These are phyloP conservation scores for Dendrocalamus latiflorus DNA, from an alignment of 202 grass and related monocot species.

Conservation along the genomic window DNA sequence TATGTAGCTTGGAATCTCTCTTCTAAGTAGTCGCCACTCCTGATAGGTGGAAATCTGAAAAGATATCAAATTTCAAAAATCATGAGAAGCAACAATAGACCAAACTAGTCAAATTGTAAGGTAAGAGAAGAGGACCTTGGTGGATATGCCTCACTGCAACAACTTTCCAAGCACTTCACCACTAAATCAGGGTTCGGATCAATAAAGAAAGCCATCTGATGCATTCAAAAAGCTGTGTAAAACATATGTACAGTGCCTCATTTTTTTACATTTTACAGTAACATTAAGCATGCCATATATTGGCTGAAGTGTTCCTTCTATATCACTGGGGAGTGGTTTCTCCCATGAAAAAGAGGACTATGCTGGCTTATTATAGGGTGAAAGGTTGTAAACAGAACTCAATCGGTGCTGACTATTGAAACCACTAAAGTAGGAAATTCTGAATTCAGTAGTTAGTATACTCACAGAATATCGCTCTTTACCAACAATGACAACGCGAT, in stretches of 20 bases:
- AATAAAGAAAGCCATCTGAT: constrained; percentile 76
- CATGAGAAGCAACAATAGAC: neutral
- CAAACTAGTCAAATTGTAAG: neutral
- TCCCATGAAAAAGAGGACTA: neutral
- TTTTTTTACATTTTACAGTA: neutral
- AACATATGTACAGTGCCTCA: neutral
- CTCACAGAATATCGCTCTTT: constrained; percentile 87
- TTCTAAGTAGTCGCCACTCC: constrained; percentile 44
- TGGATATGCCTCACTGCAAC: constrained; percentile 54
- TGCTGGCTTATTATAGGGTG: neutral
- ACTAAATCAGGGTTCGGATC: constrained; percentile 56
- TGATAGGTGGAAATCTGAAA: constrained; percentile 73
- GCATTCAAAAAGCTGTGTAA: constrained; percentile 20
- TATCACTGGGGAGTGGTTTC: neutral
- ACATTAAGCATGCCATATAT: neutral
- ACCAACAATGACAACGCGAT: constrained; percentile 61
- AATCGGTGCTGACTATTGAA: neutral
- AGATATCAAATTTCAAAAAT: neutral
- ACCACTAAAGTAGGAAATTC: neutral
- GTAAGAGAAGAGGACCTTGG: constrained; percentile 50
- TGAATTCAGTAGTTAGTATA: constrained; percentile 2
- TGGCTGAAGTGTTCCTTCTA: neutral
- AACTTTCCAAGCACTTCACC: constrained; percentile 75
- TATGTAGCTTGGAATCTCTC: neutral
- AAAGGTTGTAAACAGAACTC: neutral